Conservation (phyloP, 2,329 filamentous ascomycete genomes). For the Passalora sequoiae region DNA sequence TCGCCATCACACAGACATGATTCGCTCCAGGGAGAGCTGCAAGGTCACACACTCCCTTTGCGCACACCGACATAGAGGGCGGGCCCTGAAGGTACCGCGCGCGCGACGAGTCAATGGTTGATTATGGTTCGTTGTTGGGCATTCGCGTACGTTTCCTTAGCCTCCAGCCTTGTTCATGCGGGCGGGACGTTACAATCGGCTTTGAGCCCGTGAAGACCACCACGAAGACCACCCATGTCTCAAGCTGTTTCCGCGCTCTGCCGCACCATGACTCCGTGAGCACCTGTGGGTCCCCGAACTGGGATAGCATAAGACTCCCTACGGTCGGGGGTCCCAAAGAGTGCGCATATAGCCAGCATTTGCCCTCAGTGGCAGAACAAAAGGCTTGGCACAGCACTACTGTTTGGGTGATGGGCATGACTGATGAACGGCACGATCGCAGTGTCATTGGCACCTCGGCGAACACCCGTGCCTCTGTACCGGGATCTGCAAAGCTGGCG, state of each 20-base stretch:
- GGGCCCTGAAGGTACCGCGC: too few relatives aligned
- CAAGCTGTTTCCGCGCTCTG: slow-evolving; percentile 2
- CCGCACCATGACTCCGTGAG: background rate
- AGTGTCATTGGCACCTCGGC: background rate
- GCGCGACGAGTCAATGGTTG: too few relatives aligned
- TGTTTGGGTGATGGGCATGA: too few relatives aligned
- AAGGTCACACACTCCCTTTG: too few relatives aligned
- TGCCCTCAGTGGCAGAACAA: too few relatives aligned
- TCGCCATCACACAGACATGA: background rate
- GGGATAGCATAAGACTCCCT: background rate
- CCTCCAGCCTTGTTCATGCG: background rate
- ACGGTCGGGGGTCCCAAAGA: too few relatives aligned
- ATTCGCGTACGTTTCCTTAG: background rate
- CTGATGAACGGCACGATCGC: background rate
- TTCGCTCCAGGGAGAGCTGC: too few relatives aligned
- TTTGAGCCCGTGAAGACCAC: background rate
- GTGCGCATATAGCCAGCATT: too few relatives aligned
- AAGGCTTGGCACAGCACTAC: too few relatives aligned
- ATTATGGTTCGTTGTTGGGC: background rate
- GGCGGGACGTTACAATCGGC: background rate
- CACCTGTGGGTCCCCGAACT: background rate
- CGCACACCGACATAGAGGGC: too few relatives aligned
- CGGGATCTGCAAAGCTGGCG: background rate
- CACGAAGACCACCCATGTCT: background rate
- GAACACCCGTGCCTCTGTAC: background rate